phyloP scores from a whole-genome alignment of 306 rosid species.

The Dalbergia cochinchinensis region DNA sequence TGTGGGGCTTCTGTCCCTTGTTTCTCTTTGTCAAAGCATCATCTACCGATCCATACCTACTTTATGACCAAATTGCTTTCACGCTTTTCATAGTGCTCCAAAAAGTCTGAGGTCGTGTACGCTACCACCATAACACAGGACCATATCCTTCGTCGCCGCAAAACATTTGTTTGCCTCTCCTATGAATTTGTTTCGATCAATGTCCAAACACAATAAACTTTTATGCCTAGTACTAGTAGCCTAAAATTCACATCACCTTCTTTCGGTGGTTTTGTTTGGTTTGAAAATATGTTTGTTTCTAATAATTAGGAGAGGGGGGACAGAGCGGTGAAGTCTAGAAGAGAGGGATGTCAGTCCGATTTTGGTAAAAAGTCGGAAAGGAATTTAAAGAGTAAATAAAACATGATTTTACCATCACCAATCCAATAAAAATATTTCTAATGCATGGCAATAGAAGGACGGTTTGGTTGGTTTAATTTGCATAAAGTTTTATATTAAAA shows the following conservation, averaged over 20 bases:
- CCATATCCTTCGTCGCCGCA: constrained; percentile 32
- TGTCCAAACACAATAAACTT: background rate
- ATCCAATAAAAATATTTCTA: too few species aligned
- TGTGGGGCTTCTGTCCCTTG: constrained; percentile 34
- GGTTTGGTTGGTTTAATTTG: too few species aligned
- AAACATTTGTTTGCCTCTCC: background rate
- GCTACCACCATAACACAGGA: constrained; percentile 10
- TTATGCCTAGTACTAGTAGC: background rate
- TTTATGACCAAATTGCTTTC: constrained; percentile 42
- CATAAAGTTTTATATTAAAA: too few species aligned
- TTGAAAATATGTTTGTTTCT: constrained; percentile 1
- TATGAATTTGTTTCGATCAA: background rate
- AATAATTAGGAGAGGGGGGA: too few species aligned
- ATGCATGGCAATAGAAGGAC: too few species aligned
- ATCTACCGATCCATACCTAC: constrained; percentile 32
- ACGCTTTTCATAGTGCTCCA: constrained; percentile 45
- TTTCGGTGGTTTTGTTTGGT: constrained; percentile 46
- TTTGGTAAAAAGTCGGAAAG: too few species aligned
- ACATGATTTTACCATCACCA: too few species aligned
- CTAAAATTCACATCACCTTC: constrained; percentile 18
- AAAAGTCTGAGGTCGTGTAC: constrained; percentile 20
- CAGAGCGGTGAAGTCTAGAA: too few species aligned
- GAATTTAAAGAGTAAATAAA: too few species aligned
- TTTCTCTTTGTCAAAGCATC: constrained; percentile 20
- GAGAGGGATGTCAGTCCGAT: too few species aligned